Evolutionary conservation across 2,329 filamentous ascomycete species (phyloP), one percentile per base, ranked within the genome.

Genomic region (Paraphaeosphaeria minitans): DNA sequence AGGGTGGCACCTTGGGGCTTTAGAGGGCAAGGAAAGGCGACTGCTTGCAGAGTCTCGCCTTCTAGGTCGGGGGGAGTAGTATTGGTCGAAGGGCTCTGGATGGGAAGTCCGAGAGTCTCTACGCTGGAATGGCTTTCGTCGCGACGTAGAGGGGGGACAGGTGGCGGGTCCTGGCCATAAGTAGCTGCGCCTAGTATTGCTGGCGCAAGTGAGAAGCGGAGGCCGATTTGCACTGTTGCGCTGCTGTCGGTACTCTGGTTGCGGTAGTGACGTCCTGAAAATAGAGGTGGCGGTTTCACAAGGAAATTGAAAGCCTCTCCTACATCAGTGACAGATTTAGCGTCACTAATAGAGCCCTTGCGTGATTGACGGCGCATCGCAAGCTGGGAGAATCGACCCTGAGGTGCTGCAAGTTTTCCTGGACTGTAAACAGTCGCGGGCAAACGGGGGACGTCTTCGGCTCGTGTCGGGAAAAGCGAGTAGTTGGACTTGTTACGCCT

Each of bases 181-280:
- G 73, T 73, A 33, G 65, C 69, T 53, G 73, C 72, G 50, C 70
- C 71, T 56, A 77, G 73, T 19, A 73, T 72, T 3, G 75, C 75
- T 14, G 75, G 75, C 13, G 74, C 75, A 6, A 78, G 61, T n/a
- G 88, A 91, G 56, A 91, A 80, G 12, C 89, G 84, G 16, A 91
- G 79, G 1, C 88, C 89, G 53, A 91, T 91, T 69, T 90, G 88
- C 12, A 91, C 88, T 0, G 88, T 91, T 24, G 87, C 87, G 10
- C 85, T 85, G 46, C 88, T 90, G 16, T 80, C 81, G 43, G 87
- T 80, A 0, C 88, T 91, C 5, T 86, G 87, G 58, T 86, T 81
- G 46, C 87, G 82, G 19, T 79, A 78, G n/a, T 81, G 78, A 9
- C 63, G 61, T 14, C 72, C 69, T 4, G 74, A 75, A 43, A 77